These are phyloP conservation scores for Backusella tarrabulga DNA, from an alignment of 192 early-diverging fungal genomes.

Conservation along the genomic window DNA sequence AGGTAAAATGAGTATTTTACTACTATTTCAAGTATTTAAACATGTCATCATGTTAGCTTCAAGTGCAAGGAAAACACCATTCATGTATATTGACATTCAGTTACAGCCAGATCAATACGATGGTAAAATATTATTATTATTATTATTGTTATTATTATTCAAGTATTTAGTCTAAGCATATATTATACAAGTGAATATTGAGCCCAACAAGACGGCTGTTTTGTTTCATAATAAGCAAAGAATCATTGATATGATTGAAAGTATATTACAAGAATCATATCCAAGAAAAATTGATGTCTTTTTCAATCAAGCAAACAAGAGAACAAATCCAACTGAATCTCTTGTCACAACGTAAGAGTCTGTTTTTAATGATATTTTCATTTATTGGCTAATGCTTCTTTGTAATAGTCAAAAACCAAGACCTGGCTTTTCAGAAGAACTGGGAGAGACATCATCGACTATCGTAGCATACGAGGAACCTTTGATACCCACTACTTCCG, in stretches of 20 bases:
- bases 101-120: constrained; percentile 22
- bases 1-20: neutral
- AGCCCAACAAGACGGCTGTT: constrained; percentile 34
- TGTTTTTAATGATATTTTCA: neutral
- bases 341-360: neutral
- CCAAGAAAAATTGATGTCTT: neutral
- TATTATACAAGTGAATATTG: constrained; percentile 28
- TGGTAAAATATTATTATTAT: neutral
- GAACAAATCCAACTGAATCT: neutral
- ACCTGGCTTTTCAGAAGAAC: neutral
- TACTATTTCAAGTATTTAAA: neutral
- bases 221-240: constrained; percentile 29
- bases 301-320: neutral
- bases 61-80: constrained; percentile 11
- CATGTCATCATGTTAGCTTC: neutral
- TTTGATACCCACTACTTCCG: neutral
- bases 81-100: constrained; percentile 23
- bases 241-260: constrained; percentile 17
- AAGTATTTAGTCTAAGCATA: neutral
- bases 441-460: neutral
- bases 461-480: neutral
- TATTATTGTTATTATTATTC: too few species aligned
- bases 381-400: neutral
- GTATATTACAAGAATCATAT: constrained; percentile 21
- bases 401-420: neutral